phyloP scores from a whole-genome alignment of 106 monocot species.

The Cymbidium sinense region DNA sequence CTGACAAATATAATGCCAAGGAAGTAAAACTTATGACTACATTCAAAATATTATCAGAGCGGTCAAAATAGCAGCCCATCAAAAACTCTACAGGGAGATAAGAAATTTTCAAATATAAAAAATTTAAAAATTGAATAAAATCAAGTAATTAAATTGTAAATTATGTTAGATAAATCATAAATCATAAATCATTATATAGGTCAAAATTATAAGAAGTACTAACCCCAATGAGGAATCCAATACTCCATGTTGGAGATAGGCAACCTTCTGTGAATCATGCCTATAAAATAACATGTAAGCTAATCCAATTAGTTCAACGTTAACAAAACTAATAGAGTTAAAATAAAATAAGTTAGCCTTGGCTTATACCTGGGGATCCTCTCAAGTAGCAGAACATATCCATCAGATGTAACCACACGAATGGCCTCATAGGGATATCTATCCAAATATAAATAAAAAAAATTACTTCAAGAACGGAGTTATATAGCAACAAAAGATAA shows the following conservation, averaged over 20 bases:
- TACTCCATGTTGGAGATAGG: conserved; percentile 91
- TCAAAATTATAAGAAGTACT: conserved; percentile 16
- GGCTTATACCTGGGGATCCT: conserved; percentile 80
- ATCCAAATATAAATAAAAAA: neutral
- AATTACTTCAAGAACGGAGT: neutral
- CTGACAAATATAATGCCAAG: no score
- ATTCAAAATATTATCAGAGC: neutral
- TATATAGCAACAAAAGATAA: neutral
- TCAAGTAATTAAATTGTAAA: neutral
- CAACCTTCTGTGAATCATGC: conserved; percentile 85
- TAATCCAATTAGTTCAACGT: neutral
- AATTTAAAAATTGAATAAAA: neutral
- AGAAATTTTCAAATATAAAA: neutral
- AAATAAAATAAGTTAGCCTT: neutral
- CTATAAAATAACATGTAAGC: conserved; percentile 26
- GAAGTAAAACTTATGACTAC: neutral
- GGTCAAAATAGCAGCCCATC: neutral
- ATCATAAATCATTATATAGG: neutral
- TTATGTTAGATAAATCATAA: neutral
- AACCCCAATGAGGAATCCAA: conserved; percentile 97
- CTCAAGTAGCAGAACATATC: conserved; percentile 87
- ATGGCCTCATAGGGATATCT: conserved; percentile 96
- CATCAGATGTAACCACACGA: conserved; percentile 87
- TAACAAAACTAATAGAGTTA: neutral
- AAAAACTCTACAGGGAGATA: neutral